Conservation (phyloP, 2,329 filamentous ascomycete species). For the Calonectria henricotiae region DNA sequence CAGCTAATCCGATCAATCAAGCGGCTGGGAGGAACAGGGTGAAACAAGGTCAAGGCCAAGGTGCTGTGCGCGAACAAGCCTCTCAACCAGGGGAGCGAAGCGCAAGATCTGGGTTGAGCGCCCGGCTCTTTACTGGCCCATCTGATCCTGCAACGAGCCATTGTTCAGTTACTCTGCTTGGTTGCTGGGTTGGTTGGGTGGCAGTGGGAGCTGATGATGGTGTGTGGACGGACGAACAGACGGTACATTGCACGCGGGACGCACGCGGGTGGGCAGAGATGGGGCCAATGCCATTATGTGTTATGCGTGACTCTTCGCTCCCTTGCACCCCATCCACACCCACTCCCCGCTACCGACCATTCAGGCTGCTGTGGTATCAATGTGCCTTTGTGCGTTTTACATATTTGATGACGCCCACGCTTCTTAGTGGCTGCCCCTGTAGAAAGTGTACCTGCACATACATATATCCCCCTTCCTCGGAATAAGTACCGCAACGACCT, state of each 20-base stretch:
- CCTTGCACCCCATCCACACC: constrained; percentile 24
- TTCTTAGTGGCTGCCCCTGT: constrained; percentile 26
- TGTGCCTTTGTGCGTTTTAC: constrained; percentile 35
- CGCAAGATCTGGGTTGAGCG: constrained; percentile 30
- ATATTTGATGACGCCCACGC: constrained; percentile 26
- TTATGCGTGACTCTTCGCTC: constrained; percentile 36
- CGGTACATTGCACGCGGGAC: constrained; percentile 26
- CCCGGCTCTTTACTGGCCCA: constrained; percentile 24
- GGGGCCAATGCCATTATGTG: constrained; percentile 26
- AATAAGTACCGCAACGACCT: constrained; percentile 34
- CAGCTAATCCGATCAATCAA: constrained; percentile 10
- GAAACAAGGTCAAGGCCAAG: not conserved
- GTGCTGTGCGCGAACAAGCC: not conserved
- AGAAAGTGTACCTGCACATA: constrained; percentile 38
- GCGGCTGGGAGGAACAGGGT: constrained; percentile 31
- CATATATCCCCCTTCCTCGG: constrained; percentile 35
- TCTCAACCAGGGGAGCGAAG: not conserved
- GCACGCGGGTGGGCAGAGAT: constrained; percentile 33
- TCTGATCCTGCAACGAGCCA: constrained; percentile 22
- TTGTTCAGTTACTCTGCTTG: constrained; percentile 13
- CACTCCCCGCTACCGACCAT: constrained; percentile 21
- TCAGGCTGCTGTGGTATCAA: constrained; percentile 27
- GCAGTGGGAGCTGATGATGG: constrained; percentile 15
- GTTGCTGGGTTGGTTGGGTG: constrained; percentile 30
- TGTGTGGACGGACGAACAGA: constrained; percentile 26